Base-by-base conservation (phyloP, 805 yeast species). In the Yarrowia alimentaria region DNA sequence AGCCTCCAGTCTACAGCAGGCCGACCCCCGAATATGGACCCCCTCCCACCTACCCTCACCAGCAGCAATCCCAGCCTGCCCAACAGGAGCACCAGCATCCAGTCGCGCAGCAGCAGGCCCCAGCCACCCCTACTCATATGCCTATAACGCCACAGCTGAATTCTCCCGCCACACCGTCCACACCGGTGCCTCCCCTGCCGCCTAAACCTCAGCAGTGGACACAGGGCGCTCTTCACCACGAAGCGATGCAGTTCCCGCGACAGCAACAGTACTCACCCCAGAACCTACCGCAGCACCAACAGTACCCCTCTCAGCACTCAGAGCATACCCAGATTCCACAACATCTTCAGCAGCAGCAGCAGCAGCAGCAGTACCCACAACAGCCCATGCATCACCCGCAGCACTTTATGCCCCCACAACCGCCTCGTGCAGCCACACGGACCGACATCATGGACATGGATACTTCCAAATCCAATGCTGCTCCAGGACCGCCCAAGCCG, bases 1-100 rank as follows among this genome's bases (percentile, higher is more conserved):
- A 73, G 38, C 68, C 74, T 2, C 81, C 83, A 1, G 74, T 78
- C 3, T 68, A 65, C 52, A 64, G 47, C 10, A 18, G 47, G 1
- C 47, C 47, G 3, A 40, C 47, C 1, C 47, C 47, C 5, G 47
- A 40, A 14, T 40, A 40, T 19, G 47, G 47, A 51, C 54, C 60
- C 48, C 50, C 55, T 4, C 22, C 28, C 11, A 52, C 34, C 9
- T 32, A 19, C 21, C 38, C 40, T 35, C 33, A 9, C 14, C 53
- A 26, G 51, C 30, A 17, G 25, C 28, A 19, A 31, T 25, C 43
- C 16, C 20, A 31, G 25, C 18, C 40, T 35, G 34, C 11, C 14
- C 53, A 26, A 50, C 30, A 17, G 25, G 29, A 19, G 30, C 31
- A 33, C 16, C 20, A 31, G 25, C 18, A 7, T 20, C 49, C 13